Evolutionary conservation across 1,284 basidiomycete species (phyloP).

Genomic region (Leccinum ponderosum): DNA sequence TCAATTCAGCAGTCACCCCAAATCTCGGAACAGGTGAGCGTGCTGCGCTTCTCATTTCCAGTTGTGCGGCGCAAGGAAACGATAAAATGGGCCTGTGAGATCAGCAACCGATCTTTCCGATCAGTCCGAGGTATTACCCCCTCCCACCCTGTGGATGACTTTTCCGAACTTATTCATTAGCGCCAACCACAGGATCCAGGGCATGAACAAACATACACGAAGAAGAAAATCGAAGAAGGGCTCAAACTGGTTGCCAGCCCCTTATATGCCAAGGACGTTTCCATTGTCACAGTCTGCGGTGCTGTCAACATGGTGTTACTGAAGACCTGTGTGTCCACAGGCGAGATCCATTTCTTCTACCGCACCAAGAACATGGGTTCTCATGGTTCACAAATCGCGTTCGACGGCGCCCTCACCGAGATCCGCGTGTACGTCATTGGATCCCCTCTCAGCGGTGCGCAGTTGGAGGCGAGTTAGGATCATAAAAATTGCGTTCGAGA

Average conservation of each 20-base stretch:
- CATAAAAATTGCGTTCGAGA: constrained; percentile 34
- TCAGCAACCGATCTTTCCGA: not conserved
- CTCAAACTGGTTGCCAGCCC: constrained; percentile 4
- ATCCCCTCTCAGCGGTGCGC: constrained; percentile 35
- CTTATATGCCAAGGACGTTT: constrained; percentile 4
- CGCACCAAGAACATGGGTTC: constrained; percentile 1
- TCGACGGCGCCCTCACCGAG: constrained; percentile 62
- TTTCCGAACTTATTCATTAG: constrained; percentile 2
- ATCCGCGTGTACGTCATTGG: constrained; percentile 67
- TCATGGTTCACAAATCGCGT: not conserved
- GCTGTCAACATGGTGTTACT: constrained; percentile 8
- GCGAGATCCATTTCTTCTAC: constrained; percentile 15
- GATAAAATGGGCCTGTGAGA: not conserved
- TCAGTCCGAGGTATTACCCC: constrained; percentile 1
- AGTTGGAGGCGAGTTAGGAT: not conserved
- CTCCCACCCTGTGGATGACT: not conserved
- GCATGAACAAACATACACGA: constrained; percentile 5
- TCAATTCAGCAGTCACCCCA: not conserved
- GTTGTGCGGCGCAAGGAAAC: not conserved
- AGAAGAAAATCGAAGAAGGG: constrained; percentile 2
- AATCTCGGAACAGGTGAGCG: not conserved
- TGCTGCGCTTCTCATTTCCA: not conserved
- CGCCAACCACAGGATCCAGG: not conserved
- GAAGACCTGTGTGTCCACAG: not conserved
- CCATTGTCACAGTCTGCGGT: constrained; percentile 10